Conservation (phyloP, 768 basidiomycete genomes). For the Leccinum variicolor region DNA sequence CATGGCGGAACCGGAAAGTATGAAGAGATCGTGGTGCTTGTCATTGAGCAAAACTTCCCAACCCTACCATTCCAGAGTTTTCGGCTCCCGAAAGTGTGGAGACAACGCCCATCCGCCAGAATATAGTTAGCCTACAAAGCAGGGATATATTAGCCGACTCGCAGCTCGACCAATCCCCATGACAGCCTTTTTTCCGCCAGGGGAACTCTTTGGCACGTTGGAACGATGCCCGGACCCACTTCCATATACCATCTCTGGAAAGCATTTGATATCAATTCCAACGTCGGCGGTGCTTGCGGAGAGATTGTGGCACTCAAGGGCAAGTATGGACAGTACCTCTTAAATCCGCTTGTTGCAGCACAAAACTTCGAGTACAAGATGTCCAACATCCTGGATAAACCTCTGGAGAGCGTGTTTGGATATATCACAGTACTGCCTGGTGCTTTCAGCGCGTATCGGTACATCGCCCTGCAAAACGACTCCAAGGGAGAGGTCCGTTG, state of each 20-base stretch:
- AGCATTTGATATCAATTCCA: constrained; percentile 89
- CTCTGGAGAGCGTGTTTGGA: constrained; percentile 85
- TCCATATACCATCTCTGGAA: constrained; percentile 94
- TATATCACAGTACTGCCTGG: constrained; percentile 94
- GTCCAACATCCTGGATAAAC: constrained; percentile 91
- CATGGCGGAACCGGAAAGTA: too few species aligned
- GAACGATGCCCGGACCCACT: constrained; percentile 81
- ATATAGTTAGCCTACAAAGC: too few species aligned
- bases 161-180: too few species aligned
- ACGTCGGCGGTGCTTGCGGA: constrained; percentile 92
- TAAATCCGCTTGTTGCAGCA: constrained; percentile 86
- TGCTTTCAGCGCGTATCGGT: constrained; percentile 89
- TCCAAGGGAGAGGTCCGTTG: constrained; percentile 72
- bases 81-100: too few species aligned
- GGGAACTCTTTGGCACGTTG: too few species aligned
- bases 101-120: too few species aligned
- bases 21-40: too few species aligned
- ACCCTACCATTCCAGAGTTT: too few species aligned
- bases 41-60: too few species aligned
- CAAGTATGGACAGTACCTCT: constrained; percentile 68
- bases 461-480: constrained; percentile 87
- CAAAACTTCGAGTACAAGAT: constrained; percentile 97
- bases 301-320: constrained; percentile 94
- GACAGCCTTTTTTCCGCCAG: too few species aligned
- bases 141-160: too few species aligned